Evolutionary conservation across 805 yeast species (phyloP), one percentile per base, ranked within the genome.

Genomic region (Zygotorulaspora florentina): DNA sequence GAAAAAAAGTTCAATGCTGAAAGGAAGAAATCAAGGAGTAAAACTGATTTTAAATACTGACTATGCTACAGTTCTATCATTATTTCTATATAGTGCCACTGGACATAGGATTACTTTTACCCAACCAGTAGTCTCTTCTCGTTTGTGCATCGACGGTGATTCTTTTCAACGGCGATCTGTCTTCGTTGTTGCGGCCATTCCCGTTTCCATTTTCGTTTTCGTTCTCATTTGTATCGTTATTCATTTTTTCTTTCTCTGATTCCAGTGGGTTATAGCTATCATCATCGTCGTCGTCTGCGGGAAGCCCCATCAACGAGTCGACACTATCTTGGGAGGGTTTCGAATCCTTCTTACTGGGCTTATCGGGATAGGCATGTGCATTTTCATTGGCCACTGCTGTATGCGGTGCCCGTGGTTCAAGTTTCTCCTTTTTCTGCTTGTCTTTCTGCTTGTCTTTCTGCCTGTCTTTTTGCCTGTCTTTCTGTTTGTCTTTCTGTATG

Each of bases 21-120:
- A 16, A 75, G 69, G 57, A 75, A 73, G 54, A 58, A 60, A 36
- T 51, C 61, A 15, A 56, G 78, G 33, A 57, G 47, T 16, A 51
- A 54, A 29, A 20, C 15, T 18, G 40, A 35, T 38, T 39, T 45
- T 41, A 35, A 29, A 28, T 42, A 37, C 26, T 40, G 23, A 34
- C 15, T 39, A 28, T 45, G 25, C 39, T 28, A 30, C 8, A 20
- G 11, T 35, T 12, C 6, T 13, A 8, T 13, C 20, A 37, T n/a
- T 15, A 16, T 16, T 23, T 25, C 20, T 23, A 37, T 25, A 26
- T 23, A 25, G 17, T 26, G 15, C 35, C 28, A 27, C 33, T 35
- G 8, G 50, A 39, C 35, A 45, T 16, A 1, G 47, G 26, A 28
- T 40, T 49, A 12, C 67, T 67, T 48, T 64, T 64, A 25, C 64